Conservation (phyloP, 306 rosid genomes). For the Prunus kanzakura region DNA sequence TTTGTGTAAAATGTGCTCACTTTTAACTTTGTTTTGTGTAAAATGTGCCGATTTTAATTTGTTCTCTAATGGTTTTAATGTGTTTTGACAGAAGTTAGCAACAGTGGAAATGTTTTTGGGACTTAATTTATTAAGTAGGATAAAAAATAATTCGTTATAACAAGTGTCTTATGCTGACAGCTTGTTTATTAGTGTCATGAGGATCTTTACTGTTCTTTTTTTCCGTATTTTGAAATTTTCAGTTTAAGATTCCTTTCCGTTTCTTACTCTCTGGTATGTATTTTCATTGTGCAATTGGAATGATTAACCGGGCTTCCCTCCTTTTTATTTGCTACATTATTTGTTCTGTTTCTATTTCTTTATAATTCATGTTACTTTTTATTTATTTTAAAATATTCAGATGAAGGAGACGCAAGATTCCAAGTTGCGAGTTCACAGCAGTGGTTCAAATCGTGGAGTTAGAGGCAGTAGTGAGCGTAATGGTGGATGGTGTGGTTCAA, state of each 20-base stretch:
- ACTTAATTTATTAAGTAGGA: neutral
- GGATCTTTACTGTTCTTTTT: neutral
- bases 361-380: neutral
- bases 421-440: slow-evolving; percentile 33
- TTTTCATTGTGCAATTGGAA: neutral
- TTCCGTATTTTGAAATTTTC: neutral
- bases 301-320: neutral
- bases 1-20: slow-evolving; percentile 14
- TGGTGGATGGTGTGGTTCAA: slow-evolving; percentile 33
- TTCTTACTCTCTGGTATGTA: neutral
- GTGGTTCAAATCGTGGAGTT: slow-evolving; percentile 36
- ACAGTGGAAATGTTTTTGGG: neutral
- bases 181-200: neutral
- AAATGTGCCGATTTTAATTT: neutral
- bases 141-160: neutral
- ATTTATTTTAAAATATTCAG: slow-evolving; percentile 18
- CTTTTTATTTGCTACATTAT: neutral
- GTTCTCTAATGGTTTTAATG: neutral
- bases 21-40: neutral
- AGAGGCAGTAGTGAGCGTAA: slow-evolving; percentile 28
- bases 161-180: no score
- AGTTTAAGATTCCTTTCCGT: neutral
- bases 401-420: slow-evolving; percentile 52
- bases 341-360: neutral
- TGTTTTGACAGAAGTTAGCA: neutral